Evolutionary conservation across 257 asterid species (phyloP), one percentile per base, ranked within the genome.

Genomic region (Misopates orontium): DNA sequence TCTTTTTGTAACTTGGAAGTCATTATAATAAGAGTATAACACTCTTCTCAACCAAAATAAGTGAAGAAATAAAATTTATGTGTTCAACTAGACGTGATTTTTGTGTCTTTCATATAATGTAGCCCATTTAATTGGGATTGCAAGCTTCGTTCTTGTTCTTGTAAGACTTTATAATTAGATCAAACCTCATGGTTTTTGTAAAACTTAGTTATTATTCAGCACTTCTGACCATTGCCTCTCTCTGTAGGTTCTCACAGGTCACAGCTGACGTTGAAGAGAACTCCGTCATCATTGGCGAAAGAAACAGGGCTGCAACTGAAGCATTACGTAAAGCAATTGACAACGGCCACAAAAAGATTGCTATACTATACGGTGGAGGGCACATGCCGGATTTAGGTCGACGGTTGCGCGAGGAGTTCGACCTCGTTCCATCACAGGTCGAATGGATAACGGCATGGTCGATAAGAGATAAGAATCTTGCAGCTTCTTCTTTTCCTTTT

Each of bases 311-410:
- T 14, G 95, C 96, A 13, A 77, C 79, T 3, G 85, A 88, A 67
- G 95, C 96, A 11, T 87, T 90, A 28, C 73, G 66, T 31, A 78
- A 74, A 69, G 95, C 96, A 63, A 78, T 90, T 0, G 66, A 76
- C 10, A 80, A 71, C 24, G 97, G 99, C 31, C 84, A 83, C 60
- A 87, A 82, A 15, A 93, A 84, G 84, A 88, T 93, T 39, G 97
- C 95, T n/a, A 85, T 93, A 54, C 80, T 90, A 16, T 94, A 90
- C 6, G 99, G 97, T 8, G 96, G 96, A 0, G 99, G 99, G 5
- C 99, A 94, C 85, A 94, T 94, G 99, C 99, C 97, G 1, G 99
- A 94, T 66, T 79, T 94, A 78, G 95, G 97, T 47, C 81, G 97
- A 10, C 83, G 96, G 19, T 71, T 94, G 25, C 71, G 85, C 4